Evolutionary conservation across 768 basidiomycete genomes (phyloP).

Genomic region (Glaciozyma martinii): DNA sequence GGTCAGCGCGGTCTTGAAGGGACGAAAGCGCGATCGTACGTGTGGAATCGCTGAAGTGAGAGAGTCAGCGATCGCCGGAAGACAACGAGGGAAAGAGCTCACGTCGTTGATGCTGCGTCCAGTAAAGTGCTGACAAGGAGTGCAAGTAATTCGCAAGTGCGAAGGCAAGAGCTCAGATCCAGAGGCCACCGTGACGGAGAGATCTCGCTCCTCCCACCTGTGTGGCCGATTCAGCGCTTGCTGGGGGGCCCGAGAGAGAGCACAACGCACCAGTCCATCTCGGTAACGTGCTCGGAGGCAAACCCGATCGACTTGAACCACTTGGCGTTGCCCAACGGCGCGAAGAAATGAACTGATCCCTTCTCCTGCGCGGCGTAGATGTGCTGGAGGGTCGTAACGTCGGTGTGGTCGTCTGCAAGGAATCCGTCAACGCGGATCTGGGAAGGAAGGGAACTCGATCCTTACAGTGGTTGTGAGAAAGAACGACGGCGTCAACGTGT

Average conservation of each 20-base stretch:
- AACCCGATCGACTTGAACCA: constrained; percentile 45
- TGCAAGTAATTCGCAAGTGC: constrained; percentile 50
- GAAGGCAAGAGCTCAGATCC: background rate
- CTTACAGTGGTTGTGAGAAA: constrained; percentile 48
- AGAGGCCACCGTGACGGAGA: background rate
- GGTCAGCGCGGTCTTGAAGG: background rate
- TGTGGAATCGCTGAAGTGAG: background rate
- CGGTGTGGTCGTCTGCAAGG: constrained; percentile 44
- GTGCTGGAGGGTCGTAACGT: constrained; percentile 44
- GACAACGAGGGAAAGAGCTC: background rate
- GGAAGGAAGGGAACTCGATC: constrained; percentile 8
- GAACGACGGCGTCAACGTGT: constrained; percentile 55
- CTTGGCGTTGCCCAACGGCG: constrained; percentile 50
- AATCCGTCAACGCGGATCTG: constrained; percentile 7
- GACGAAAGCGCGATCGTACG: too few species aligned
- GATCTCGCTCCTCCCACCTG: constrained; percentile 14
- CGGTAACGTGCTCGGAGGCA: constrained; percentile 43
- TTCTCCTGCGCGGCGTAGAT: constrained; percentile 35
- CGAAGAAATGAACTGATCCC: constrained; percentile 49
- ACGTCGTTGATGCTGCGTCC: constrained; percentile 7
- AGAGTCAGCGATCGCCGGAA: background rate
- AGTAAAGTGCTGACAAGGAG: constrained; percentile 57
- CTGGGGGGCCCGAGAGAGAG: constrained; percentile 38
- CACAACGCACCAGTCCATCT: constrained; percentile 57
- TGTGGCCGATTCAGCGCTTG: constrained; percentile 17